Evolutionary conservation across 1,284 basidiomycete species (phyloP).

Genomic region (Cutaneotrichosporon cyanovorans): DNA sequence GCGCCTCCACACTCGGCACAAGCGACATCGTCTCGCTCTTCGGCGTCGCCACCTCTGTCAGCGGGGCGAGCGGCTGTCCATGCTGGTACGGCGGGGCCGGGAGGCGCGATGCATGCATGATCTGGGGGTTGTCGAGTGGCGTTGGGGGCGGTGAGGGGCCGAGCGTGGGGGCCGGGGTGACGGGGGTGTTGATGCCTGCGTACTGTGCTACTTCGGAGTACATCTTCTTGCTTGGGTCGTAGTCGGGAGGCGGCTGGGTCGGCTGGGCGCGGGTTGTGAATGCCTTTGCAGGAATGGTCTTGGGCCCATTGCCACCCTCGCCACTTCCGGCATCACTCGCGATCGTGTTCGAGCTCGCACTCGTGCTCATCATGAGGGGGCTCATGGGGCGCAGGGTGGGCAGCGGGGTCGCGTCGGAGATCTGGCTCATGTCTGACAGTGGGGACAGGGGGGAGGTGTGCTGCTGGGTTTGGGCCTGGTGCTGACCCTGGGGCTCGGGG

Average conservation of each 20-base stretch:
- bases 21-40: slow-evolving; percentile 1
- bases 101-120: slow-evolving; percentile 17
- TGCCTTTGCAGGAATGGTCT: too few species aligned
- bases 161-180: slow-evolving; percentile 2
- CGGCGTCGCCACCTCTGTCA: slow-evolving; percentile 36
- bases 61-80: slow-evolving; percentile 38
- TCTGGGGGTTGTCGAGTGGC: slow-evolving; percentile 7
- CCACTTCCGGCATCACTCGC: too few species aligned
- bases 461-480: too few species aligned
- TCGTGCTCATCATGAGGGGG: slow-evolving; percentile 21
- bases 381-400: slow-evolving; percentile 33
- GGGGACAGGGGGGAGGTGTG: too few species aligned
- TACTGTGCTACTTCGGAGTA: slow-evolving; percentile 37
- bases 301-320: too few species aligned
- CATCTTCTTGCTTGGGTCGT: slow-evolving; percentile 26
- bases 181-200: slow-evolving; percentile 23
- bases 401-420: slow-evolving; percentile 15
- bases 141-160: neutral
- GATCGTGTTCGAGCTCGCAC: neutral
- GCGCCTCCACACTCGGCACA: slow-evolving; percentile 11
- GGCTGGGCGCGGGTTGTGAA: neutral
- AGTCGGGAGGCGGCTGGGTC: neutral
- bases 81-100: slow-evolving; percentile 36
- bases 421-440: neutral
- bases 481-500: neutral